Evolutionary conservation across 768 basidiomycete genomes (phyloP), one percentile per base, ranked within the genome.

Genomic region (Collybia sordida): DNA sequence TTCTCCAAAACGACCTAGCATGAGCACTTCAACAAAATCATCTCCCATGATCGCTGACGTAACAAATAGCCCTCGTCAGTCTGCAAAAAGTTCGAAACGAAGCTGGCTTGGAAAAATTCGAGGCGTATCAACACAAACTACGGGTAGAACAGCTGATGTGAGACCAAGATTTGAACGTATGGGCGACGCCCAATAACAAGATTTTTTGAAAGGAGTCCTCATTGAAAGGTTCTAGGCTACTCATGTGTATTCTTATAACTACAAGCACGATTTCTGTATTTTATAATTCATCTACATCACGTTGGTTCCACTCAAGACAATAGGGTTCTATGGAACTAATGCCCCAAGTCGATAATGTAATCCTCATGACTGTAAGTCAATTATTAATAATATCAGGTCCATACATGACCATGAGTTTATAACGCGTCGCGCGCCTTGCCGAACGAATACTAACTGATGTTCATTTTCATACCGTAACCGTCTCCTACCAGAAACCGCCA

Each of bases 41-140:
- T 70, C 79, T 19, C 63, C 76, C 27, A 67, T 72, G 17, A 70
- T 76, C 21, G 61, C 69, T 11, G 86, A 90, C 58, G 79, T 87
- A 47, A 88, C 86, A 21, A 89, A 89, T 59, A 86, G 79, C 57
- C 85, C 85, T 15, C 72, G 60, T 38, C 65, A 66, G 38, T 68
- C 72, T 21, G 62, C 67, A 25, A 80, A 82, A 57, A 71, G 72
- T 18, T 47, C 45, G 39, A 85, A 86, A 63, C 75, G 80, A 59
- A 82, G 83, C 49, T 90, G 88, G 88, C 62, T 89, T 17, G 85
- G 83, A 11, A 88, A 85, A 67, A 84, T 88, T 54, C 76, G 83
- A 62, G 78, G 80, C 40, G 65, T 68, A 22, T 69, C 74, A 35
- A 55, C 70, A 19, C 65, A 68, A 41, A 49, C 64, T 19, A 49